Evolutionary conservation across 306 rosid species (phyloP).

Genomic region (Castanospermum australe): DNA sequence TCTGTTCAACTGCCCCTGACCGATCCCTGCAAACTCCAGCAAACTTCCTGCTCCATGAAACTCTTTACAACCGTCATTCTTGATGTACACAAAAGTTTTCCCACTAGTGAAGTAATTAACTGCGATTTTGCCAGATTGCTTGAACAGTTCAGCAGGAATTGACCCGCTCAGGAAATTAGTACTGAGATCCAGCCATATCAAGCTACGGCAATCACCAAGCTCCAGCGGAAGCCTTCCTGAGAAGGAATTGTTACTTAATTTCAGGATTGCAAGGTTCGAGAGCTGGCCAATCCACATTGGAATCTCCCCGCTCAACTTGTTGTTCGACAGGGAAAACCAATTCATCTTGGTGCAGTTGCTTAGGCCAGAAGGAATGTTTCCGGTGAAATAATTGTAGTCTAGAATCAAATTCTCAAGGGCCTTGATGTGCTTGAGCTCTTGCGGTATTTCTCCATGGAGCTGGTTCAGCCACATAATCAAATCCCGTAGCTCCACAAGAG

Average conservation of each 20-base stretch:
- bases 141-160: constrained; percentile 64
- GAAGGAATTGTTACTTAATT: constrained; percentile 84
- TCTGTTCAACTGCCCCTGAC: constrained; percentile 46
- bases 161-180: constrained; percentile 65
- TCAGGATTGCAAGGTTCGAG: constrained; percentile 67
- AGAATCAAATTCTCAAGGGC: constrained; percentile 76
- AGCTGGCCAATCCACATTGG: constrained; percentile 70
- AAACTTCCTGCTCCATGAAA: constrained; percentile 97
- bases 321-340: constrained; percentile 89
- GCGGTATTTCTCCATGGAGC: constrained; percentile 75
- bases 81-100: constrained; percentile 73
- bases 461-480: constrained; percentile 80
- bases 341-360: constrained; percentile 75
- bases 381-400: constrained; percentile 73
- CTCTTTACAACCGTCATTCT: constrained; percentile 87
- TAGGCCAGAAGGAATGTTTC: constrained; percentile 67
- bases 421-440: constrained; percentile 53
- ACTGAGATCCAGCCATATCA: constrained; percentile 94
- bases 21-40: constrained; percentile 90
- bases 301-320: constrained; percentile 68
- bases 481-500: constrained; percentile 59
- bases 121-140: constrained; percentile 75
- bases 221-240: constrained; percentile 67
- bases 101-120: constrained; percentile 67
- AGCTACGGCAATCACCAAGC: constrained; percentile 83